Base-by-base conservation (phyloP, 805 yeast species). In the Tetrapisispora iriomotensis region DNA sequence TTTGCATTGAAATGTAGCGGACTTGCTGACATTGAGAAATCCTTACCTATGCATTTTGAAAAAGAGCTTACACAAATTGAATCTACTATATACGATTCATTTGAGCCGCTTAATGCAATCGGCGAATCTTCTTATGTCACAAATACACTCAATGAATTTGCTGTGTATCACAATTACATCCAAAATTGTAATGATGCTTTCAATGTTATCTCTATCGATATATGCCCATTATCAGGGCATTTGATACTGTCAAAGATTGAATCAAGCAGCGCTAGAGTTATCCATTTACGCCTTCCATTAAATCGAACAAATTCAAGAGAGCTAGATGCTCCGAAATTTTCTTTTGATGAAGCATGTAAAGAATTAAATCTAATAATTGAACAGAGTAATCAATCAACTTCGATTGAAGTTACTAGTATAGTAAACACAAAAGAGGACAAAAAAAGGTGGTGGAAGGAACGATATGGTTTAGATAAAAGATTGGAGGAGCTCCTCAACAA, bases 401-500 rank as follows among this genome's bases (percentile, higher is more conserved):
- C 72, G 17, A 43, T 59, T 1, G 74, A 70, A 25, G 67, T 72
- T 1, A 77, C 86, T 0, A 64, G 74, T 0, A 53, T 50, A 1
- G 73, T 82, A 2, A 64, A 54, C 3, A 69, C 85, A 0, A 67
- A 71, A 33, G 79, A 76, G 30, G 81, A 78, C 23, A 67, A 86
- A 36, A 70, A 68, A 34, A 46, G 62, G 7, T 90, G 96, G 96
- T 92, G 96, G 95, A 67, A 68, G 29, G 62, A 64, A 22, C 64
- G 96, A 36, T 74, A 73, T 40, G 60, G 58, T 0, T 62, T 87
- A 14, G 96, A 90, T 56, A 55, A 64, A 8, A 58, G 70, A 34
- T 52, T 90, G 38, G 56, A 69, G 29, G 58, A 56, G 1, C 57
- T 87, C n/a, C 54, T 90, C n/a, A 49, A 55, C 1, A 64, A 65